Percentiles rank a stretch among this genome's conserved stretches.
Evolutionary conservation across 2,329 filamentous ascomycete genomes (phyloP).

Genomic region (Drechslerella dactyloides): DNA sequence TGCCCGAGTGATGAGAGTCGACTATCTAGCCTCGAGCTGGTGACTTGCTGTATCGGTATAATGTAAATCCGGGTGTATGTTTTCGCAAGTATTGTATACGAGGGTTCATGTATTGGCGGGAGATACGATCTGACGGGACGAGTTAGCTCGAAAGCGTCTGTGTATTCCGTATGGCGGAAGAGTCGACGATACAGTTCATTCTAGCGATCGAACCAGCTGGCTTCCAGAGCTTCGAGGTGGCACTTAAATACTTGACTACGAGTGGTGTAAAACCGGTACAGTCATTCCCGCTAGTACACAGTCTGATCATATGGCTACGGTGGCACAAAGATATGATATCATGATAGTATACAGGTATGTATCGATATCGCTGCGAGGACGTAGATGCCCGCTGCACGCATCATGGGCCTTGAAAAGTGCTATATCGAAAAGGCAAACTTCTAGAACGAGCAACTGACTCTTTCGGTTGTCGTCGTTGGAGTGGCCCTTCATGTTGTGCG

Average conservation of each 20-base stretch:
- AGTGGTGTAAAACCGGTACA: background rate
- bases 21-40: too few relatives aligned
- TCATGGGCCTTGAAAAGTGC: background rate
- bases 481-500: slow-evolving; percentile 11
- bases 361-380: too few relatives aligned
- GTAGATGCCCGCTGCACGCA: background rate
- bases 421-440: slow-evolving; percentile 32
- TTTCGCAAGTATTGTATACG: too few relatives aligned
- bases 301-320: too few relatives aligned
- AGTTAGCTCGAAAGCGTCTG: too few relatives aligned
- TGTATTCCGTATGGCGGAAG: too few relatives aligned
- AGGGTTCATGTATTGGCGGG: too few relatives aligned
- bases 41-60: too few relatives aligned
- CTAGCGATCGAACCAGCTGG: slow-evolving; percentile 15
- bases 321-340: background rate
- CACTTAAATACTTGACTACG: background rate
- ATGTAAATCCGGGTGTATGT: too few relatives aligned
- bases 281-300: background rate
- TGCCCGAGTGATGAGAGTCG: too few relatives aligned
- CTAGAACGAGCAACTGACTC: slow-evolving; percentile 25
- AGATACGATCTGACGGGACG: too few relatives aligned
- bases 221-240: background rate
- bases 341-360: background rate
- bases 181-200: too few relatives aligned
- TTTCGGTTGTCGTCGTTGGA: background rate